Evolutionary conservation across 1,284 basidiomycete species (phyloP).

Genomic region (Fomitopsis betulina): DNA sequence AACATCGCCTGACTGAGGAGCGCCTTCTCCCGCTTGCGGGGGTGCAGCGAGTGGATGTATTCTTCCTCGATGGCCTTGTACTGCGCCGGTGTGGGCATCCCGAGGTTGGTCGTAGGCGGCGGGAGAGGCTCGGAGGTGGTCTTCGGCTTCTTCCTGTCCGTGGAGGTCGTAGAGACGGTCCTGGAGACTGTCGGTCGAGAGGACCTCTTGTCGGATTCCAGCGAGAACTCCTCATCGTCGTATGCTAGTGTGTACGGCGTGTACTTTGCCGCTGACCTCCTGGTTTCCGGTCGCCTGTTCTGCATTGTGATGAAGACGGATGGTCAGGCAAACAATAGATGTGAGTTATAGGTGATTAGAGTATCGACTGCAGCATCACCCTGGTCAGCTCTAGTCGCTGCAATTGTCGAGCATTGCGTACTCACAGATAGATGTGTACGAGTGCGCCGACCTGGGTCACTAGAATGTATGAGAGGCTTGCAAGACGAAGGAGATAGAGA

Average conservation of each 20-base stretch:
- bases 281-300: neutral
- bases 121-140: neutral
- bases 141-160: slow-evolving; percentile 1
- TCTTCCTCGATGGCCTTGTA: slow-evolving; percentile 50
- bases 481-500: neutral
- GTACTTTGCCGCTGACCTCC: neutral
- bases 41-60: slow-evolving; percentile 52
- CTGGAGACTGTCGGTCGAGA: neutral
- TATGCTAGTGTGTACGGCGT: neutral
- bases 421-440: neutral
- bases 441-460: neutral
- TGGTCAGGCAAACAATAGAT: neutral
- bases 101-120: slow-evolving; percentile 11
- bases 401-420: neutral
- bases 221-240: neutral
- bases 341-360: neutral
- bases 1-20: slow-evolving; percentile 67
- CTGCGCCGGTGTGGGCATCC: slow-evolving; percentile 30
- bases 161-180: neutral
- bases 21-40: slow-evolving; percentile 60
- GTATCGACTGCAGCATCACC: neutral
- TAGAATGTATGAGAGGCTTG: neutral
- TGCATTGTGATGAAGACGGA: neutral
- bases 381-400: neutral
- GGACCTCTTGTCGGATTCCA: neutral